Base-by-base conservation (phyloP, 352 stramenopile genomes). In the Blastocystis sp. region DNA sequence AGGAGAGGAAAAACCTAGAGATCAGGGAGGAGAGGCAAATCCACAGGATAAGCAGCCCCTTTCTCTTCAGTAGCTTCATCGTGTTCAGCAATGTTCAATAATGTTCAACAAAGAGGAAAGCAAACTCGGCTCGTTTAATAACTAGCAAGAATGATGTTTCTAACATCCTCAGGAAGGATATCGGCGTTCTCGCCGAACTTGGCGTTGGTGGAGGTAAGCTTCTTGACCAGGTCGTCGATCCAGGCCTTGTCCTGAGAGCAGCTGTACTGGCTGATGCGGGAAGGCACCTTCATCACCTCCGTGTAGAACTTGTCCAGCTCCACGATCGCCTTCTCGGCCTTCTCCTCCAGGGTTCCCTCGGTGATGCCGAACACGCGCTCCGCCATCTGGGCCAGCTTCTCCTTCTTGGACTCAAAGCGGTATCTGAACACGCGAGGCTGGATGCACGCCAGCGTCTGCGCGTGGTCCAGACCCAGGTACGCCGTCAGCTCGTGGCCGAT, bases 401-500 rank as follows among this genome's bases (percentile, higher is more conserved):
- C 78, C 57, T 77, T 76, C 61, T 88, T 88, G 10, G 19, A 2
- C 68, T 88, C 78, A 24, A 88, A 88, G 64, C 57, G 45, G 68
- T 76, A 88, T 11, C 40, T 24, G 78, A 88, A 88, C 68, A 88
- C 78, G 9, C 63, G 45, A 21, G 78, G 78, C 68, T 88, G 78
- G 2, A 88, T 70, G 60, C 63, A 76, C 34, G 78, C 78, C 34
- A 88, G 78, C 34, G 78, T 88, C 38, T 74, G 57, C 9, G 21
- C 78, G 57, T 88, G 78, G 45, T 88, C 78, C 78, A 88, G 3
- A 40, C 78, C 78, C 34, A 70, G 34, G 54, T 88, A 88, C 3
- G 78, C 78, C 24, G 78, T 88, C 40, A 88, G 63, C 68, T 88
- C 78, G 54, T 88, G 78, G 28, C 78, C 78, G 60, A 88, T 70